phyloP scores from a whole-genome alignment of 1,139 yeast genomes.

The Pichia terricola region DNA sequence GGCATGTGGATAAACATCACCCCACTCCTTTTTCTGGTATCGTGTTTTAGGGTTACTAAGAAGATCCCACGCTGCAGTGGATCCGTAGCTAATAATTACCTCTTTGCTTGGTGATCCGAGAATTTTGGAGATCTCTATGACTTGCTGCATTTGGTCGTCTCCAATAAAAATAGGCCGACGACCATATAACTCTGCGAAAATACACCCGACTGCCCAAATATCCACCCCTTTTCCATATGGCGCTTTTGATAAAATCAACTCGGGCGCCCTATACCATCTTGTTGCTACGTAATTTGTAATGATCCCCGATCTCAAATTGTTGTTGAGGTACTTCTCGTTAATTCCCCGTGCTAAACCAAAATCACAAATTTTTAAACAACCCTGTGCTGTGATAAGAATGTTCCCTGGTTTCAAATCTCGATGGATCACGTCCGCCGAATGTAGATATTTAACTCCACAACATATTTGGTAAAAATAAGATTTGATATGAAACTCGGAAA shows the following conservation, averaged over 20 bases:
- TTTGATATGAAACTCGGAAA: slow-evolving; percentile 78
- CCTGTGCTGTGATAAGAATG: slow-evolving; percentile 85
- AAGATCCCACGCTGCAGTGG: slow-evolving; percentile 31
- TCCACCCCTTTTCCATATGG: slow-evolving; percentile 56
- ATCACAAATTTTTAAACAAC: slow-evolving; percentile 92
- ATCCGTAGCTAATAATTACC: slow-evolving; percentile 24
- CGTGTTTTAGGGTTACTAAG: slow-evolving; percentile 32
- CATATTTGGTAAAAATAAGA: slow-evolving; percentile 73
- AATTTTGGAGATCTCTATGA: slow-evolving; percentile 50
- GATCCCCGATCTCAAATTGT: slow-evolving; percentile 24
- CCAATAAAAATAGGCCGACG: slow-evolving; percentile 68
- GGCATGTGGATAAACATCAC: slow-evolving; percentile 50
- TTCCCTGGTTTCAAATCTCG: slow-evolving; percentile 94
- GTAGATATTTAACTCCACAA: slow-evolving; percentile 89
- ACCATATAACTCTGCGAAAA: slow-evolving; percentile 66
- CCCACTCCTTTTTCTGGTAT: slow-evolving; percentile 36
- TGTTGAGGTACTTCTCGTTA: slow-evolving; percentile 34
- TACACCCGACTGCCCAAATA: slow-evolving; percentile 77
- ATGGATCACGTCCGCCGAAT: slow-evolving; percentile 91
- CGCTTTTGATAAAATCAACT: slow-evolving; percentile 84
- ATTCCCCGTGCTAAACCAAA: slow-evolving; percentile 87
- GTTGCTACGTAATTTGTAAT: slow-evolving; percentile 91
- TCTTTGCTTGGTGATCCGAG: slow-evolving; percentile 52
- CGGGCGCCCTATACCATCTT: slow-evolving; percentile 95
- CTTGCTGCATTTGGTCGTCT: slow-evolving; percentile 53